A percentile compares a stretch with the other conserved stretches of the same genome.
Conservation (phyloP, 169 alveolate species). For the Theileria orientalis region DNA sequence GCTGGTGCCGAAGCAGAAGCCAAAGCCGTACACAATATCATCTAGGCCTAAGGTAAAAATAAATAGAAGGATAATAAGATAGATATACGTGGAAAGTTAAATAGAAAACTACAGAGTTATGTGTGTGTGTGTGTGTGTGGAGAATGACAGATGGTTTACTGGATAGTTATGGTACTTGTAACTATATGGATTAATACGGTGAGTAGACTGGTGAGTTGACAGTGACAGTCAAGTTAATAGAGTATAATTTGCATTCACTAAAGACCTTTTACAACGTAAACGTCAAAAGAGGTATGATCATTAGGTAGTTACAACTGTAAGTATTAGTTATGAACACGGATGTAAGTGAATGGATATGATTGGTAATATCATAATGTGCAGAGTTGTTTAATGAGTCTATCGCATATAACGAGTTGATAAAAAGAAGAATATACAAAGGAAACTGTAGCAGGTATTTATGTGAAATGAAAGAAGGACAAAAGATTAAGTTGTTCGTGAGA, state of each 20-base stretch:
- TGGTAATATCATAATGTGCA: no score
- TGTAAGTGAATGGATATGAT: no score
- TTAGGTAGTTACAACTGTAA: no score
- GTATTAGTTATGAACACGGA: no score
- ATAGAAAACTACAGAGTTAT: no score
- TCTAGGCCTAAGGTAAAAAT: conserved; percentile 69
- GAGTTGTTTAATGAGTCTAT: not conserved
- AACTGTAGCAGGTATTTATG: conserved; percentile 52
- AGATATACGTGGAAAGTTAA: not conserved
- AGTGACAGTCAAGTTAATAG: conserved; percentile 35
- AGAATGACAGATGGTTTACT: no score
- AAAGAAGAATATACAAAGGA: conserved; percentile 50
- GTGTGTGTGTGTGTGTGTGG: no score
- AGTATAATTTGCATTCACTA: conserved; percentile 21
- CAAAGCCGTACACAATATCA: conserved; percentile 79
- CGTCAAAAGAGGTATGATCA: not conserved
- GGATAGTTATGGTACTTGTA: no score
- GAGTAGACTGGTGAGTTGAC: not conserved
- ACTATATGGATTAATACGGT: not conserved
- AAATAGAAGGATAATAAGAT: not conserved
- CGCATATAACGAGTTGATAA: not conserved
- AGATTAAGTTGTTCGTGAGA: conserved; percentile 46
- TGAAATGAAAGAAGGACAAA: conserved; percentile 29
- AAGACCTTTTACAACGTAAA: conserved; percentile 14
- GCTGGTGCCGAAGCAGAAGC: conserved; percentile 70